Evolutionary conservation across 176 grass and related monocot genomes (phyloP), one percentile per base, ranked within the genome.

Genomic region (Oryza longistaminata): DNA sequence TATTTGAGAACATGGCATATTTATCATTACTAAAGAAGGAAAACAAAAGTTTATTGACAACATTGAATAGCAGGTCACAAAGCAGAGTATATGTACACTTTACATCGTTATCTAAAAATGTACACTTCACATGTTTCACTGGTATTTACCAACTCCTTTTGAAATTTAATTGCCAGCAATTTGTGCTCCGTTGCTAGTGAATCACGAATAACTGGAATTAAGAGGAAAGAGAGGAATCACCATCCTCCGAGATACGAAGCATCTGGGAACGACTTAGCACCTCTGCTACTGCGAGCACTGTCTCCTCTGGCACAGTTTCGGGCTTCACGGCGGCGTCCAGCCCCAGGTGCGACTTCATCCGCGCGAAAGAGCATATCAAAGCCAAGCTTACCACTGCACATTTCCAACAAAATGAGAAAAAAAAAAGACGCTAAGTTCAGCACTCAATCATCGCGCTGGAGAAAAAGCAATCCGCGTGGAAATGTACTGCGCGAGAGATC

Each of bases 381-480:
- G 92, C 82, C 86, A 97, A 88, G 81, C 85, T 97, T 69, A 94
- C 88, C 92, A 90, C 94, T 94, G 83, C 53, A 62, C 26, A 73
- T 15, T 58, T 25, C 26, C 66, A 60, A n/a, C 33, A 44, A 81
- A 42, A 62, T 24, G 11, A 55, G 48, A 22, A 77, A 70, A 0
- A 34, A 6, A 37, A 37, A 37, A 5, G 25, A 39, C 31, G 19
- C 24, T 8, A 39, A 70, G 46, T 52, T 86, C 26, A 82, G 46
- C 12, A 61, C 21, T 14, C 22, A 50, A 39, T 4, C 24, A 68
- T 11, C 72, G 33, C n/a, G 86, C 16, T 4, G 48, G 27, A 68
- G 7, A 60, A 65, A 65, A 64, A 71, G 8, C 7, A 64, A 78
- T 42, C 9, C 14, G 4, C 45, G 0, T 22, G 19, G 5, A 91